Conservation (phyloP, 768 basidiomycete genomes). For the Rickenella mellea region DNA sequence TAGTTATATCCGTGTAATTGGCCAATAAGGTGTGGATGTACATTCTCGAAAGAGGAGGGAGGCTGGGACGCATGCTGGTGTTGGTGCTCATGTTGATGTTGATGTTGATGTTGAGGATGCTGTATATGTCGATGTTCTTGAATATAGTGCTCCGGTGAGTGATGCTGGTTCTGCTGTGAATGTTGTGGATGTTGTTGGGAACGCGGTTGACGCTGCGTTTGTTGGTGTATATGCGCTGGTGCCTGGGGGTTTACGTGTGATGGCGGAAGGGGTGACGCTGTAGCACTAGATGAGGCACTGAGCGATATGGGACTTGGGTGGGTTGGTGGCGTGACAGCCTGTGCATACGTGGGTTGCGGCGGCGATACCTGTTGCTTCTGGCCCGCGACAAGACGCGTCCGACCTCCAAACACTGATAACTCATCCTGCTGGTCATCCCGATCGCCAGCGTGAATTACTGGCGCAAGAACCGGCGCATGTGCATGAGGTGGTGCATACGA, state of each 20-base stretch:
- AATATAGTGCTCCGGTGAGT: slow-evolving; percentile 16
- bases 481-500: slow-evolving; percentile 43
- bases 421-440: slow-evolving; percentile 53
- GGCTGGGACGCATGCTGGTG: no score
- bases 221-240: slow-evolving; percentile 14
- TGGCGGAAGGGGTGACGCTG: slow-evolving; percentile 7
- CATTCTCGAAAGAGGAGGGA: no score
- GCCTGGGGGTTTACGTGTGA: slow-evolving; percentile 15
- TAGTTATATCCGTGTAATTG: no score
- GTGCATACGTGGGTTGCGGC: slow-evolving; percentile 4
- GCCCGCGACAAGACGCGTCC: slow-evolving; percentile 53
- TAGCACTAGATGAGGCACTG: slow-evolving; percentile 5
- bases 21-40: no score
- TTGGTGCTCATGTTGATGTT: slow-evolving; percentile 11
- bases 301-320: background rate
- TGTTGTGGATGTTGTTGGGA: background rate
- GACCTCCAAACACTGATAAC: slow-evolving; percentile 68
- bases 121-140: slow-evolving; percentile 15
- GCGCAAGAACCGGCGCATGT: no score
- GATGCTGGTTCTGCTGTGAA: background rate
- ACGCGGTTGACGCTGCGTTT: background rate
- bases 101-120: slow-evolving; percentile 13
- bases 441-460: no score
- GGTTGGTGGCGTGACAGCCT: slow-evolving; percentile 10
- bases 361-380: slow-evolving; percentile 21